Percentiles rank a stretch among this genome's conserved stretches.
Evolutionary conservation across 495 filamentous ascomycete genomes (phyloP).

Genomic region (Neurospora sp.): DNA sequence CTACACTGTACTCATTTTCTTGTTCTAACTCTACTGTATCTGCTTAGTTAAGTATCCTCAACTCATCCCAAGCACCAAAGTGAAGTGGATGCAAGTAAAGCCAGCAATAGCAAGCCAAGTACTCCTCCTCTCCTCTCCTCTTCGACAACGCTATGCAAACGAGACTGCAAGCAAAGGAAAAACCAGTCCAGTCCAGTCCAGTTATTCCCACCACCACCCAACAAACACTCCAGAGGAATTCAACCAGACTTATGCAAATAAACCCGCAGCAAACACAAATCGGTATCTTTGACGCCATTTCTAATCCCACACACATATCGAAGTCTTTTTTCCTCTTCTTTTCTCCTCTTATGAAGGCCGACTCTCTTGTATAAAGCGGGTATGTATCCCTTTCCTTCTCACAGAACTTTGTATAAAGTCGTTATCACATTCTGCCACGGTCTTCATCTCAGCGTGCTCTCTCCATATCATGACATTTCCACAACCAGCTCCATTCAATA

Average conservation of each 20-base stretch:
- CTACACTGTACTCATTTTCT: background rate
- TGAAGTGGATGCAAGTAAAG: background rate
- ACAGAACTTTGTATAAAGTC: background rate
- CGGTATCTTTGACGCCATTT: background rate
- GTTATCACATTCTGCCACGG: background rate
- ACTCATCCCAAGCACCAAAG: background rate
- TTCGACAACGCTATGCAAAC: background rate
- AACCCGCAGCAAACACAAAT: background rate
- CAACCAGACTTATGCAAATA: background rate
- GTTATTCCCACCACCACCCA: background rate
- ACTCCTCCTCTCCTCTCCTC: background rate
- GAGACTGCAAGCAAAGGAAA: background rate
- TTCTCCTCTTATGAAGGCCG: background rate
- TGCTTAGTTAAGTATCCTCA: background rate
- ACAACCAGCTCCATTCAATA: background rate
- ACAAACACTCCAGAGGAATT: background rate
- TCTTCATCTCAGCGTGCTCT: background rate
- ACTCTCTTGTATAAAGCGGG: background rate
- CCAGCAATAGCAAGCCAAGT: background rate
- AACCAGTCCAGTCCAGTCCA: background rate
- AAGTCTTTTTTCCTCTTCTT: background rate
- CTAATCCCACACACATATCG: background rate
- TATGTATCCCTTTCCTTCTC: background rate
- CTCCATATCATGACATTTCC: background rate
- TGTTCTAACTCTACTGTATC: background rate